Base-by-base conservation (phyloP, 768 basidiomycete genomes). In the Mycena amicta region DNA sequence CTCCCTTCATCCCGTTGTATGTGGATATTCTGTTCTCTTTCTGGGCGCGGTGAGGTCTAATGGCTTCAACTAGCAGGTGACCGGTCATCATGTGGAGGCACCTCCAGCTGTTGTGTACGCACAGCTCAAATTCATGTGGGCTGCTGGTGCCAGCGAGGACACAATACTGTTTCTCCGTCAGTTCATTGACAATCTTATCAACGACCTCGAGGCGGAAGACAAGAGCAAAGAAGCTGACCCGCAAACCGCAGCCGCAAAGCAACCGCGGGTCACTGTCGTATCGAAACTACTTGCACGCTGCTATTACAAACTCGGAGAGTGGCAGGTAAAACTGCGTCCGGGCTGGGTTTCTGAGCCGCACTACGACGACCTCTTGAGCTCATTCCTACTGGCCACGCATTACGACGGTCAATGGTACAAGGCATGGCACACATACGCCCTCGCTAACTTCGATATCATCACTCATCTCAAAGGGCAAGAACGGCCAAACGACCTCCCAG, bases 361-460 rank as follows among this genome's bases (percentile, higher is more conserved):
- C 56, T 84, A 90, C 23, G 83, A 87, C 52, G 88, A 90, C 43
- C 93, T 98, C 55, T 75, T 99, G 5, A 84, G 88, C 62, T 87
- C 92, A 3, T 98, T 97, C 73, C 80, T 83, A 51, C 80, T 89
- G 28, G 92, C 97, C 0, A 98, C 97, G 2, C 88, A 90, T 66
- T 92, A 92, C 63, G 96, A 98, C 70, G 85, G 90, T 3, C 80
- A 82, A n/a, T 99, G 97, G 97, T 98, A 98, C 74, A 98, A 99
- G 71, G 97, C 96, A 18, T 98, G 95, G 95, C 97, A 99, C 68
- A 94, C 93, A 1, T 99, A 95, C 94, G 96, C 97, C 2, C 78
- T 98, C 53, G 90, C 95, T 3, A 98, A 98, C 72, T 95, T 97
- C 63, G 94, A 98, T 55, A 93, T 98, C 61, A 87, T 98, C 60